Evolutionary conservation across 306 rosid genomes (phyloP).

Genomic region (Pueraria montana): DNA sequence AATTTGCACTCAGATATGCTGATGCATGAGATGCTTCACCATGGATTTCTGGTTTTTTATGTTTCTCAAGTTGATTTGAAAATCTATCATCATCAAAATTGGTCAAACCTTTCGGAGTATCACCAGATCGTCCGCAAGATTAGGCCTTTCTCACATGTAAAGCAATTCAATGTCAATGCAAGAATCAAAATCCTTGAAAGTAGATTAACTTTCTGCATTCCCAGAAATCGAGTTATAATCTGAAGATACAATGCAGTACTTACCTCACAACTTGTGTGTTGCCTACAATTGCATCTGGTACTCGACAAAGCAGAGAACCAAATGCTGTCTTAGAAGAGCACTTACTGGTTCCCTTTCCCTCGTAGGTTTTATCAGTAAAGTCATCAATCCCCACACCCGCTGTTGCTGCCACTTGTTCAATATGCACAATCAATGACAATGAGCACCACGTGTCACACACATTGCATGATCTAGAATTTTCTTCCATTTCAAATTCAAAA

Average conservation of each 20-base stretch:
- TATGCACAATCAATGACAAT: conserved; percentile 28
- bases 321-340: conserved; percentile 15
- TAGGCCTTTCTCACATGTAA: background rate
- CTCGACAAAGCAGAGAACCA: conserved; percentile 33
- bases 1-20: conserved; percentile 28
- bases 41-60: conserved; percentile 8
- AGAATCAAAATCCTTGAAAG: conserved; percentile 30
- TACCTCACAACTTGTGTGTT: conserved; percentile 18
- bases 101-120: background rate
- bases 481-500: conserved; percentile 37
- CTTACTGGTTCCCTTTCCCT: background rate
- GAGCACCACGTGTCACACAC: conserved; percentile 29
- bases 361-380: conserved; percentile 26
- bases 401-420: conserved; percentile 48
- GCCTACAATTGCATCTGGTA: background rate
- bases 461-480: conserved; percentile 32
- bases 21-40: conserved; percentile 36
- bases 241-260: conserved; percentile 24
- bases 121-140: background rate
- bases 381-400: background rate
- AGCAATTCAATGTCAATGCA: background rate
- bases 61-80: conserved; percentile 30
- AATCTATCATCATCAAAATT: conserved; percentile 25
- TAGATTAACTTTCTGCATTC: conserved; percentile 24
- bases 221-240: conserved; percentile 20